Evolutionary conservation across 2,329 filamentous ascomycete genomes (phyloP), one percentile per base, ranked within the genome.

Genomic region (Chrysoporthe cubensis): DNA sequence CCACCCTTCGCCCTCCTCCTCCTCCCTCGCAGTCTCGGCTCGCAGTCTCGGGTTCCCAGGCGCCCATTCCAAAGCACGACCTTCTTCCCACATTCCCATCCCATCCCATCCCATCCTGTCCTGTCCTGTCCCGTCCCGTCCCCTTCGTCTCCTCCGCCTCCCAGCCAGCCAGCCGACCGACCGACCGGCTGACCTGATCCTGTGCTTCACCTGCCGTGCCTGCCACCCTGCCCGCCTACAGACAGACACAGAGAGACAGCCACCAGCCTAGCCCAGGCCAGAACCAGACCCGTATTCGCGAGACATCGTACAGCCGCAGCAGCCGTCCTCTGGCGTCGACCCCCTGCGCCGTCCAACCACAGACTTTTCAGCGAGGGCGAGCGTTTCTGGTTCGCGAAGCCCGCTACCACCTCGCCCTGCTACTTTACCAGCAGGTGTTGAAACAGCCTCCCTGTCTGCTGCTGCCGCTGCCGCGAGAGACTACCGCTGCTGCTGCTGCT

Each of bases 391-490:
- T 57, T 66, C 26, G 60, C 60, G 34, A 62, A 21, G n/a, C 34
- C 64, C 54, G 59, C 58, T 64, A 66, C 66, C 64, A 59, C 48
- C 50, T 57, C 54, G 50, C 52, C 62, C 59, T 44, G 46, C 44
- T 44, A 54, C 44, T 54, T 26, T 54, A 14, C 13, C 26, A 8
- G 50, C 21, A 54, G 48, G 16, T 13, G 14, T 54, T 26, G 50
- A 34, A 13, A 54, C 21, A 54, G 21, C 50, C 32, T 54, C 46
- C 50, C 50, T 34, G 50, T 16, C 50, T 16, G 13, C 9, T 54
- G 13, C 48, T 13, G 11, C 48, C 48, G 26, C 26, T 26, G 26
- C 26, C 26, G 26, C 26, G 26, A 26, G 26, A 26, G 26, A 26
- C 26, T 26, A 26, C 26, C 26, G 26, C 26, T 26, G 26, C 26